These are phyloP conservation scores for Phytopythium kandeliae DNA, from an alignment of 352 stramenopile species.

Conservation along the genomic window DNA sequence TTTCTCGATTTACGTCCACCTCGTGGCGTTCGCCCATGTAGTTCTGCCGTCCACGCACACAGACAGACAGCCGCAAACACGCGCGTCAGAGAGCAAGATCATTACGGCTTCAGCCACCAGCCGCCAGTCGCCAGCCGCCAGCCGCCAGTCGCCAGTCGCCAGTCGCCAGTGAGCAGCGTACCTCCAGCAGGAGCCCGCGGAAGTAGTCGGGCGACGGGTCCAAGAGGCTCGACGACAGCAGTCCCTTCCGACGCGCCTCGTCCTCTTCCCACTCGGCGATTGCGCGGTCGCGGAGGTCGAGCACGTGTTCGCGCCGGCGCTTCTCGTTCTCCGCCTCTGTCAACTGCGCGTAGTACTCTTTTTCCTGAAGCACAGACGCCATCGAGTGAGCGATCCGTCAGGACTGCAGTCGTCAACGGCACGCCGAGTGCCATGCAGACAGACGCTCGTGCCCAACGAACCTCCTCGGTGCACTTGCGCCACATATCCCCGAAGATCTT, in stretches of 20 bases:
- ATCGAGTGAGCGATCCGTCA: not conserved
- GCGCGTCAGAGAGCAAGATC: too few relatives aligned
- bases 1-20: constrained; percentile 52
- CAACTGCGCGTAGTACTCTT: constrained; percentile 71
- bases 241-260: constrained; percentile 51
- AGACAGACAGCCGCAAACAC: constrained; percentile 4
- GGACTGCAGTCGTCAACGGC: not conserved
- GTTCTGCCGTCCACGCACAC: constrained; percentile 24
- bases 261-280: constrained; percentile 79
- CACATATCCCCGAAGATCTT: constrained; percentile 84
- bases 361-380: constrained; percentile 29
- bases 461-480: constrained; percentile 74
- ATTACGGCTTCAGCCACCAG: too few relatives aligned
- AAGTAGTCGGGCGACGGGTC: constrained; percentile 56
- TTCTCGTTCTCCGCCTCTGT: constrained; percentile 80
- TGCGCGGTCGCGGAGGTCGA: constrained; percentile 61
- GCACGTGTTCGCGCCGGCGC: constrained; percentile 57
- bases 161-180: constrained; percentile 19
- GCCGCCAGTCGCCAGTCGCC: too few relatives aligned
- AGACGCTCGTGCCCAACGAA: constrained; percentile 6
- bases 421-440: too few relatives aligned
- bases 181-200: constrained; percentile 62
- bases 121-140: too few relatives aligned
- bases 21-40: constrained; percentile 77
- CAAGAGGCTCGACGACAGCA: constrained; percentile 48